Evolutionary conservation across 208 protist genomes (phyloP).

Genomic region (Leptomonas seymouri): DNA sequence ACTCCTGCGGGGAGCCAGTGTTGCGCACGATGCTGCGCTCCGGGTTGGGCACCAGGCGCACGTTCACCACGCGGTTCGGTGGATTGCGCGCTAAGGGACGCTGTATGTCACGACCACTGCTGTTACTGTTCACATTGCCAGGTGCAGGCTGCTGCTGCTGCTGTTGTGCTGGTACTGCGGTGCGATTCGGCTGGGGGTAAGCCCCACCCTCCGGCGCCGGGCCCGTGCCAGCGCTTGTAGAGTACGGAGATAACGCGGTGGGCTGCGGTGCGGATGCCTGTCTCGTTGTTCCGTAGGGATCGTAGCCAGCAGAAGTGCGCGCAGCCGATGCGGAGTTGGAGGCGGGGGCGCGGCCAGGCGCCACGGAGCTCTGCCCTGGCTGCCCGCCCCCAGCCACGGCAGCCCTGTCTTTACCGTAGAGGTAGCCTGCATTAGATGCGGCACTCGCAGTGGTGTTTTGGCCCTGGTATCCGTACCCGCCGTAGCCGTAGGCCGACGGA

Average conservation of each 20-base stretch:
- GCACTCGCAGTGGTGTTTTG: too few relatives aligned
- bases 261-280: constrained; percentile 9
- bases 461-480: constrained; percentile 22
- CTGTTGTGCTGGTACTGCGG: constrained; percentile 4
- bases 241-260: neutral
- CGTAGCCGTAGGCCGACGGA: constrained; percentile 32
- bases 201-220: constrained; percentile 10
- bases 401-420: constrained; percentile 6
- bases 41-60: constrained; percentile 63
- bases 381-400: constrained; percentile 1
- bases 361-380: neutral
- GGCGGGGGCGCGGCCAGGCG: neutral
- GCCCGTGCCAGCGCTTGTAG: neutral
- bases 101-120: constrained; percentile 1
- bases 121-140: neutral
- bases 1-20: constrained; percentile 37
- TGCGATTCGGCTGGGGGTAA: neutral
- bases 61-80: constrained; percentile 46
- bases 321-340: constrained; percentile 3
- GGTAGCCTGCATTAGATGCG: constrained; percentile 13
- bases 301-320: constrained; percentile 10
- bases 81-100: constrained; percentile 16
- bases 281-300: constrained; percentile 4
- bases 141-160: constrained; percentile 23
- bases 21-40: constrained; percentile 51